A percentile compares a stretch with the other conserved stretches of the same genome.
Conservation (phyloP, 176 grass and related monocot genomes). For the Carex pumila region DNA sequence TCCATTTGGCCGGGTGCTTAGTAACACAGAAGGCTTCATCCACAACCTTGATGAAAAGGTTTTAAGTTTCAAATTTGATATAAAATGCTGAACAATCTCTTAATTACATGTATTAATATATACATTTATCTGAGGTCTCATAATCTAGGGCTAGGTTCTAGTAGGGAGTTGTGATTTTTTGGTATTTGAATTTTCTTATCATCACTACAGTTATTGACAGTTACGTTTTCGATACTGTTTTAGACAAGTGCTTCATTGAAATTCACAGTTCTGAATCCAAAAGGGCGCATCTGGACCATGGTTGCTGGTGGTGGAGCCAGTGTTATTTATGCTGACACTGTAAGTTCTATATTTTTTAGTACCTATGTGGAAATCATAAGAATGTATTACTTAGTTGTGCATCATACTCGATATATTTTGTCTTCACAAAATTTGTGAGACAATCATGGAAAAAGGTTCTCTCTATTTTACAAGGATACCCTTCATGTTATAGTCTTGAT, state of each 20-base stretch:
- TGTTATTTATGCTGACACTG: conserved; percentile 96
- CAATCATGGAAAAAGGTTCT: neutral
- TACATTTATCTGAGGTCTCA: too few relatives aligned
- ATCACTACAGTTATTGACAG: neutral
- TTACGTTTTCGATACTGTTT: conserved; percentile 7
- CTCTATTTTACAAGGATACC: conserved; percentile 1
- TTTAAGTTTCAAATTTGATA: conserved; percentile 3
- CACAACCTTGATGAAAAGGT: conserved; percentile 92
- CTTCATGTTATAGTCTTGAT: neutral
- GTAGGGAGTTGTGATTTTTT: neutral
- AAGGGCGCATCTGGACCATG: conserved; percentile 94
- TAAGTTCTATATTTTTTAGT: conserved; percentile 21
- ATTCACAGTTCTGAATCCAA: conserved; percentile 83
- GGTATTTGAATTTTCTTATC: neutral
- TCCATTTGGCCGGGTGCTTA: conserved; percentile 81
- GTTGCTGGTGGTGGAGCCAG: conserved; percentile 93
- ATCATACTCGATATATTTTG: neutral
- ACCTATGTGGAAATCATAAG: neutral
- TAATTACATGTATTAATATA: neutral
- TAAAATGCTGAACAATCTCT: conserved; percentile 2
- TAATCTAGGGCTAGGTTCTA: neutral
- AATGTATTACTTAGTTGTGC: neutral
- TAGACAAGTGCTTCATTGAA: conserved; percentile 89
- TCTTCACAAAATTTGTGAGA: neutral
- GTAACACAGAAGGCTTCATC: conserved; percentile 70